phyloP scores from a whole-genome alignment of 345 rosid genomes.

The Triadica sebifera region DNA sequence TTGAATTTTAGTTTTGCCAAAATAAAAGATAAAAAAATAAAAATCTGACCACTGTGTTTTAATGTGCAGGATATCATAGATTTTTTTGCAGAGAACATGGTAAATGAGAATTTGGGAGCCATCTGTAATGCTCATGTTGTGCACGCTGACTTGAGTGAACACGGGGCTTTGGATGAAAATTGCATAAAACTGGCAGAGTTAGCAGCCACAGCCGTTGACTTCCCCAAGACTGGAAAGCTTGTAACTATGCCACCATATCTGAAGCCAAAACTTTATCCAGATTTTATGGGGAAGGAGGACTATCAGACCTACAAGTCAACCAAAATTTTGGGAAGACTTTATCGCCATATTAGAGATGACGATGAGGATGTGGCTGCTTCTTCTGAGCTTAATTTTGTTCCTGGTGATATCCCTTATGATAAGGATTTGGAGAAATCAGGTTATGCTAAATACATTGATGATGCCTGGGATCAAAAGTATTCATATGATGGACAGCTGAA shows the following conservation, averaged over 20 bases:
- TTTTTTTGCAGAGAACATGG: constrained; percentile 66
- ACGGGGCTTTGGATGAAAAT: constrained; percentile 68
- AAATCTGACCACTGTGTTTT: neutral
- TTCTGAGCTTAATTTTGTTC: constrained; percentile 30
- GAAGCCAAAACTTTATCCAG: constrained; percentile 78
- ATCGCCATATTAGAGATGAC: constrained; percentile 55
- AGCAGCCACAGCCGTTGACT: constrained; percentile 91
- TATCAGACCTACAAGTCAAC: constrained; percentile 63
- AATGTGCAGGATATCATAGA: constrained; percentile 67
- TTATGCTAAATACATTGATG: constrained; percentile 47
- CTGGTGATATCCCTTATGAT: constrained; percentile 62
- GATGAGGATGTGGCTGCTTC: constrained; percentile 44
- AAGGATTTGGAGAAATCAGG: constrained; percentile 56
- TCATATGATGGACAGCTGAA: constrained; percentile 68
- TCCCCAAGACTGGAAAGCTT: constrained; percentile 82
- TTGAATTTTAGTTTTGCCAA: constrained; percentile 1
- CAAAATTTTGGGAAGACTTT: constrained; percentile 78
- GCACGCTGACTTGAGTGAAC: constrained; percentile 71
- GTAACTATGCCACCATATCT: constrained; percentile 61
- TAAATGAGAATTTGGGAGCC: constrained; percentile 65
- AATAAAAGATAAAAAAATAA: too few relatives aligned
- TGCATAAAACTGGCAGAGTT: constrained; percentile 68
- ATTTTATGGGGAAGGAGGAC: constrained; percentile 85
- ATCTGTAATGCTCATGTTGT: constrained; percentile 88
- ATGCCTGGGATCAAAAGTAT: constrained; percentile 82